Conservation (phyloP, 2,329 filamentous ascomycete species). For the Colletotrichum brevisporum region DNA sequence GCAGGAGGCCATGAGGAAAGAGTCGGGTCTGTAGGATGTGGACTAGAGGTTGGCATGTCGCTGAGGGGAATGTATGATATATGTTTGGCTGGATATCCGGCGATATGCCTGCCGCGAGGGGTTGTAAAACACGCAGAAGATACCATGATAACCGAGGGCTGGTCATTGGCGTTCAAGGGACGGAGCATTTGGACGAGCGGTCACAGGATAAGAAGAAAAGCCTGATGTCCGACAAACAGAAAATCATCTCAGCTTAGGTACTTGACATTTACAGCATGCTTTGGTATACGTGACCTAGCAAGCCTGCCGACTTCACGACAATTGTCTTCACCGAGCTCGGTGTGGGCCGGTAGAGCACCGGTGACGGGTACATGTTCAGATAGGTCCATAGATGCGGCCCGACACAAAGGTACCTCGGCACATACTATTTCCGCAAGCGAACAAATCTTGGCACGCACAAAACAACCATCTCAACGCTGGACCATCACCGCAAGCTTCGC, state of each 20-base stretch:
- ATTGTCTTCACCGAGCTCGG: neutral
- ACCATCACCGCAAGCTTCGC: conserved; percentile 29
- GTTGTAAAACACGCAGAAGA: conserved; percentile 29
- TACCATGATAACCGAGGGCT: conserved; percentile 32
- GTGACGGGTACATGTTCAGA: neutral
- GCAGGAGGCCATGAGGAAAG: conserved; percentile 64
- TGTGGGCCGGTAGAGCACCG: neutral
- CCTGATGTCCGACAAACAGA: neutral
- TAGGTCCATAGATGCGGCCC: no score
- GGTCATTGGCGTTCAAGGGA: conserved; percentile 25
- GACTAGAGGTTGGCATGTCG: neutral
- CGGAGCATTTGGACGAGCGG: neutral
- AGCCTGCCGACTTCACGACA: no score
- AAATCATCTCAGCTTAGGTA: neutral
- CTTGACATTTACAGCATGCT: neutral
- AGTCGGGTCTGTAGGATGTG: conserved; percentile 58
- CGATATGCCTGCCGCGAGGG: conserved; percentile 10
- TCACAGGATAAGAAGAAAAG: neutral
- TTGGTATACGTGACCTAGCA: no score
- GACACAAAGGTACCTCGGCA: conserved; percentile 21
- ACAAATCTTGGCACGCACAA: conserved; percentile 43
- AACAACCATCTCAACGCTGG: conserved; percentile 39
- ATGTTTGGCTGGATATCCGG: conserved; percentile 8
- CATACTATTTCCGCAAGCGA: conserved; percentile 43
- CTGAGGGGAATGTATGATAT: conserved; percentile 14